These are phyloP conservation scores for Huntiella decipiens DNA, from an alignment of 2,329 filamentous ascomycete species.

Conservation along the genomic window DNA sequence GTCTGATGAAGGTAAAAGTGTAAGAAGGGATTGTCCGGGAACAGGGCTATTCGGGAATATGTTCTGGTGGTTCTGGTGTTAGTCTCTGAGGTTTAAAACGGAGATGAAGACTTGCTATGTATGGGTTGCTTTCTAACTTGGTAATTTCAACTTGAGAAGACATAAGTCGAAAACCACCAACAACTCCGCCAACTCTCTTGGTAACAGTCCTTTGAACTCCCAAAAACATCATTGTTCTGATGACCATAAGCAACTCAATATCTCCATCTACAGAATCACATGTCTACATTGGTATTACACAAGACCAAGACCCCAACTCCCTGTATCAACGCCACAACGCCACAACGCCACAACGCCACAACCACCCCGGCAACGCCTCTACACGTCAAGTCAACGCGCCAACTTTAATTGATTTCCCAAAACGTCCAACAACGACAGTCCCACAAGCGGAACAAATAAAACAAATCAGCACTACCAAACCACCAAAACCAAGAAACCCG, in stretches of 20 bases:
- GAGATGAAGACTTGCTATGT: constrained; percentile 31
- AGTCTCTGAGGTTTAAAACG: constrained; percentile 26
- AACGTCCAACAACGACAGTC: neutral
- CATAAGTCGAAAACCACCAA: neutral
- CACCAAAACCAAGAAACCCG: neutral
- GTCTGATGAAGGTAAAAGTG: constrained; percentile 39
- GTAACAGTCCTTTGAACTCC: neutral
- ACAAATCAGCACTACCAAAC: neutral
- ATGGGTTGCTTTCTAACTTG: constrained; percentile 18
- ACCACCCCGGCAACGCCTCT: no score
- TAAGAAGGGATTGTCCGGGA: constrained; percentile 33
- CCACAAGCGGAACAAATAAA: neutral
- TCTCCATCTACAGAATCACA: no score
- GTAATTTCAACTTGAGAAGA: neutral
- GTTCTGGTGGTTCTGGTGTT: constrained; percentile 25
- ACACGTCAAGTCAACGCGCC: neutral
- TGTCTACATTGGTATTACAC: no score
- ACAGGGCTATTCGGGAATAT: constrained; percentile 31
- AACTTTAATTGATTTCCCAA: neutral
- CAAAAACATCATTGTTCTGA: neutral
- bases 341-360: no score
- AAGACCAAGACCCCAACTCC: no score
- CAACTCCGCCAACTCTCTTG: constrained; percentile 1
- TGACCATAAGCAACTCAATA: neutral
- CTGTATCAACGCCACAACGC: no score